Evolutionary conservation across 192 early-diverging fungal genomes (phyloP).

Genomic region (Oehlia diaphana): DNA sequence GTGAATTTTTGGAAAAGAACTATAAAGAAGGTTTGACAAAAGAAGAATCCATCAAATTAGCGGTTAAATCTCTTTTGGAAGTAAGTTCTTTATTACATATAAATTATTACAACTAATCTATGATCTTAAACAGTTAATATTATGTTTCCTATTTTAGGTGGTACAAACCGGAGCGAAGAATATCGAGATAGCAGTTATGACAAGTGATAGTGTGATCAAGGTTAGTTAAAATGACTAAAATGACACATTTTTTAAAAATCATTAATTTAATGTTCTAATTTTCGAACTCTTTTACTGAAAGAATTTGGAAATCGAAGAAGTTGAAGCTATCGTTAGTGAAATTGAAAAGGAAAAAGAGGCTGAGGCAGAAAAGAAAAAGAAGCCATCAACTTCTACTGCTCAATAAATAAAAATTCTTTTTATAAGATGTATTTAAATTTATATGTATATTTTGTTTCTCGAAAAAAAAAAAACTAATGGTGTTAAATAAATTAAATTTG

Average conservation of each 20-base stretch:
- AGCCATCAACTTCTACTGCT: background rate
- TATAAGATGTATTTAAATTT: too few species aligned
- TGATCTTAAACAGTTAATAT: background rate
- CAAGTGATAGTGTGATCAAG: constrained; percentile 67
- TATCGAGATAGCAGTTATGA: constrained; percentile 96
- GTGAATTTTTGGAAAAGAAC: constrained; percentile 98
- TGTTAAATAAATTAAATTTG: too few species aligned
- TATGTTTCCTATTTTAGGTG: constrained; percentile 51
- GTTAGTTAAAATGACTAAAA: constrained; percentile 36
- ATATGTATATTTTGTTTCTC: too few species aligned
- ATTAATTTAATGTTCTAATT: background rate
- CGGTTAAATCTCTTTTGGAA: constrained; percentile 90
- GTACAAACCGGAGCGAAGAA: constrained; percentile 99
- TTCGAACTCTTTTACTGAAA: constrained; percentile 26
- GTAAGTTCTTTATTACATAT: constrained; percentile 34
- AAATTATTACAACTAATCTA: constrained; percentile 2
- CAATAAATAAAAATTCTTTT: background rate
- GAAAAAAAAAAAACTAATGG: too few species aligned
- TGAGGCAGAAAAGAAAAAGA: too few species aligned
- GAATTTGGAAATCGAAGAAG: constrained; percentile 68
- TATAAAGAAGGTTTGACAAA: constrained; percentile 83
- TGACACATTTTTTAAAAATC: too few species aligned
- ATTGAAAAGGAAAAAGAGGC: too few species aligned
- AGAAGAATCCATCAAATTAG: constrained; percentile 84
- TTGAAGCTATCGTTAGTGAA: constrained; percentile 66